Evolutionary conservation across 495 filamentous ascomycete genomes (phyloP).

Genomic region (Hypoxylon crocopeplum): DNA sequence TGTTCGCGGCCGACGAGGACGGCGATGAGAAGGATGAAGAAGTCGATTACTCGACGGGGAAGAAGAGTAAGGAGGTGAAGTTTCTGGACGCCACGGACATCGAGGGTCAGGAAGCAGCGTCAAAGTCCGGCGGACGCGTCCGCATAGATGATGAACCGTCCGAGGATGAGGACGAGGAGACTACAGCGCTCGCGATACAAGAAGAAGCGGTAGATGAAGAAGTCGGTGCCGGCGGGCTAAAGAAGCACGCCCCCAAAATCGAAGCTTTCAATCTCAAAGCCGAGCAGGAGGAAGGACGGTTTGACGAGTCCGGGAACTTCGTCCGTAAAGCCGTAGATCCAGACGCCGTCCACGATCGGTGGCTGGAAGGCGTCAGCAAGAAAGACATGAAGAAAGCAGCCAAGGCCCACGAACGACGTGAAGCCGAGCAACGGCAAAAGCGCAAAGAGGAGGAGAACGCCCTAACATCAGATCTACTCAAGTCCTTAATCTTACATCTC

Average conservation of each 20-base stretch:
- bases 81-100: constrained; percentile 82
- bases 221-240: constrained; percentile 85
- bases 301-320: constrained; percentile 89
- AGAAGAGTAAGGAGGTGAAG: constrained; percentile 78
- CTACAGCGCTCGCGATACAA: constrained; percentile 67
- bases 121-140: constrained; percentile 74
- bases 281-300: constrained; percentile 91
- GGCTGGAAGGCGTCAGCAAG: constrained; percentile 90
- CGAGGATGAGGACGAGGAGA: constrained; percentile 67
- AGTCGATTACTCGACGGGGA: constrained; percentile 56
- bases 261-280: constrained; percentile 94
- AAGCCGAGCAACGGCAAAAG: constrained; percentile 73
- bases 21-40: constrained; percentile 62
- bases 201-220: constrained; percentile 82
- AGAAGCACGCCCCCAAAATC: constrained; percentile 92
- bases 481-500: constrained; percentile 71
- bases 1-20: constrained; percentile 83
- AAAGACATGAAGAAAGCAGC: constrained; percentile 89
- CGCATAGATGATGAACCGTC: constrained; percentile 51
- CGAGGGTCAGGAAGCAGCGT: constrained; percentile 79
- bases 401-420: constrained; percentile 86
- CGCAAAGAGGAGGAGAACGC: constrained; percentile 75
- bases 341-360: constrained; percentile 88
- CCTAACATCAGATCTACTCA: constrained; percentile 75
- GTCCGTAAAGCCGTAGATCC: constrained; percentile 89